These are phyloP conservation scores for Maudiozyma turicensis DNA, from an alignment of 805 yeast genomes.

Conservation along the genomic window DNA sequence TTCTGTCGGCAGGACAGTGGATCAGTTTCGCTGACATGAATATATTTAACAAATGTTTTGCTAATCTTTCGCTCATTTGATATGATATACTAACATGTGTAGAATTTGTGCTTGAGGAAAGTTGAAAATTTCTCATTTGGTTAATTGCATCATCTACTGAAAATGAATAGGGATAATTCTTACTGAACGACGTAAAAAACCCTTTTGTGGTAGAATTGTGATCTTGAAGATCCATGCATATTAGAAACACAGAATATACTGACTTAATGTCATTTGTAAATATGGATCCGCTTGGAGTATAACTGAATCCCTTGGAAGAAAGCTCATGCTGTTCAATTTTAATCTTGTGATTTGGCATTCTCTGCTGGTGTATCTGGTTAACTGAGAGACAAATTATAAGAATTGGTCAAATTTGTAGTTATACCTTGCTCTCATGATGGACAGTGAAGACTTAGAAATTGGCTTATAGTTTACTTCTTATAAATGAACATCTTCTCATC, in stretches of 20 bases:
- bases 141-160: conserved; percentile 40
- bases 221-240: conserved; percentile 33
- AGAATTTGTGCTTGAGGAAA: conserved; percentile 39
- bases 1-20: conserved; percentile 70
- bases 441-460: too few species aligned
- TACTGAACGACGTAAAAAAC: conserved; percentile 24
- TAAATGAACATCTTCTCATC: too few species aligned
- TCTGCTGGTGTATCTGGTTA: background rate
- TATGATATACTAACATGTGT: conserved; percentile 49
- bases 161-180: conserved; percentile 44
- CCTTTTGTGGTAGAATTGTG: conserved; percentile 12
- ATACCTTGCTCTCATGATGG: too few species aligned
- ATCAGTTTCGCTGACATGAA: conserved; percentile 55
- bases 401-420: too few species aligned
- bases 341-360: background rate
- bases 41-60: conserved; percentile 35
- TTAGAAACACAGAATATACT: conserved; percentile 45
- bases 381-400: background rate
- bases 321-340: conserved; percentile 32
- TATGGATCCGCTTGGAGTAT: conserved; percentile 45
- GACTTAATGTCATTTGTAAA: conserved; percentile 49
- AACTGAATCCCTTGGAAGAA: conserved; percentile 35
- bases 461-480: too few species aligned
- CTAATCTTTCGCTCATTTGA: conserved; percentile 42
- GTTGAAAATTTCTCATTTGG: conserved; percentile 39